A percentile compares a stretch with the other conserved stretches of the same genome.
These are phyloP conservation scores for Phanerochaete sordida DNA, from an alignment of 768 basidiomycete species.

Conservation along the genomic window DNA sequence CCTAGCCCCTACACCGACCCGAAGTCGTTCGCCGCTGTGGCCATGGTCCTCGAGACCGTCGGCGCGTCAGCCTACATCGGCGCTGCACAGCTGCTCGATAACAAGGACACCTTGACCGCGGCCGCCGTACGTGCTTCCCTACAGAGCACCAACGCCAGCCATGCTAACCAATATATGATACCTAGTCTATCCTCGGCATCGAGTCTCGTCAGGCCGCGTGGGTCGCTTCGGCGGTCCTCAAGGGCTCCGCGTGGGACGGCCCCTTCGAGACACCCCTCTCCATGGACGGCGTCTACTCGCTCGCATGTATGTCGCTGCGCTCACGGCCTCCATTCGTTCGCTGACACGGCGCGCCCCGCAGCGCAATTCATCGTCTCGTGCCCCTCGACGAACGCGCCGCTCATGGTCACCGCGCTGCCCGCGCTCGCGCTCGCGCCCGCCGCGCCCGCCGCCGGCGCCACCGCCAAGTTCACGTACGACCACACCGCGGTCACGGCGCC, in stretches of 20 bases:
- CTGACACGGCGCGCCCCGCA: slow-evolving; percentile 19
- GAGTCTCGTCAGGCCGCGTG: slow-evolving; percentile 53
- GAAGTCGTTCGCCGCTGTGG: slow-evolving; percentile 39
- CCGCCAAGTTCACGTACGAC: slow-evolving; percentile 27
- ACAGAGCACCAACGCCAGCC: not conserved
- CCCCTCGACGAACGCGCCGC: slow-evolving; percentile 43
- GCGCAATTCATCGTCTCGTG: slow-evolving; percentile 45
- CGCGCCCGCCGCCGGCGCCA: slow-evolving; percentile 27
- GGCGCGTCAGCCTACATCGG: slow-evolving; percentile 58
- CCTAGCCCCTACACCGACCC: slow-evolving; percentile 40
- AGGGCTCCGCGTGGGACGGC: slow-evolving; percentile 42
- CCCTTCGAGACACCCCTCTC: slow-evolving; percentile 37
- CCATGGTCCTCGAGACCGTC: slow-evolving; percentile 50
- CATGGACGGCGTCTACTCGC: slow-evolving; percentile 41
- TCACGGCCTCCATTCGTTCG: too few relatives aligned
- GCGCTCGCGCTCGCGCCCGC: slow-evolving; percentile 31
- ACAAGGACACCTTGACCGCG: slow-evolving; percentile 45
- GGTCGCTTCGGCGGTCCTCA: slow-evolving; percentile 39
- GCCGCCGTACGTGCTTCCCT: slow-evolving; percentile 34
- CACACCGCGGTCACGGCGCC: not conserved
- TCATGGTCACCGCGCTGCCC: slow-evolving; percentile 50
- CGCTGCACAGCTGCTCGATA: slow-evolving; percentile 38
- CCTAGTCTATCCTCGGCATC: slow-evolving; percentile 46
- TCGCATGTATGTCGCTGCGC: slow-evolving; percentile 28
- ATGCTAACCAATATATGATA: not conserved